Base-by-base conservation (phyloP, 495 filamentous ascomycete species). In the Rhizodiscina lignyota region DNA sequence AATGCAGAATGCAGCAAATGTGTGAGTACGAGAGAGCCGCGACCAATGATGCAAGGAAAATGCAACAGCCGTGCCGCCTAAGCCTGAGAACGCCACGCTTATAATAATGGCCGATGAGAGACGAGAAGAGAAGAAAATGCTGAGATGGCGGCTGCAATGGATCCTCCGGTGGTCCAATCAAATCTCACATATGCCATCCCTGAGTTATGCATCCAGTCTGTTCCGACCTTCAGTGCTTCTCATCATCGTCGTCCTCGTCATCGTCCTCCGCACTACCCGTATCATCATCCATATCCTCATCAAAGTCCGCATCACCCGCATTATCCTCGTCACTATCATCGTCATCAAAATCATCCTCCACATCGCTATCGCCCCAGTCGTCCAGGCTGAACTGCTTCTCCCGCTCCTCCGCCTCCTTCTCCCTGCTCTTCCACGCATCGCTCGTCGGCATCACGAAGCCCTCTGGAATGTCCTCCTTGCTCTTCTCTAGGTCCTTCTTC, bases 401-500 rank as follows among this genome's bases (percentile, higher is more conserved):
- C 15, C 8, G 5, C 10, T 5, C 33, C 8, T 32, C 30, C 8
- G 30, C 69, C 10, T 62, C 54, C 47, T 81, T 72, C 43, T 79
- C 74, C 15, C 73, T 74, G 26, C 65, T 65, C 10, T 66, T 56
- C 33, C 80, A 72, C 4, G 58, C 68, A 36, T 69, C 67, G 38
- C 70, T 62, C 6, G 70, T 78, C 2, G 89, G 89, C 79, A 97
- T 87, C 26, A 68, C 65, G 43, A 85, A 94, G 2, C 66, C 83
- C 4, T 56, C 57, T 2, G 89, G 89, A n/a, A 89, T 79, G 44
- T 91, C 78, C 40, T 62, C 49, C 58, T 78, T 83, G 5, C 78
- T 83, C 18, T 48, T 53, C 46, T 86, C 77, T 2, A 87, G 79
- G 30, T 81, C 70, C 22, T 67, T 64, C 36, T 60, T 62, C 3